Base-by-base conservation (phyloP, 495 filamentous ascomycete species). In the Choiromyces venosus region DNA sequence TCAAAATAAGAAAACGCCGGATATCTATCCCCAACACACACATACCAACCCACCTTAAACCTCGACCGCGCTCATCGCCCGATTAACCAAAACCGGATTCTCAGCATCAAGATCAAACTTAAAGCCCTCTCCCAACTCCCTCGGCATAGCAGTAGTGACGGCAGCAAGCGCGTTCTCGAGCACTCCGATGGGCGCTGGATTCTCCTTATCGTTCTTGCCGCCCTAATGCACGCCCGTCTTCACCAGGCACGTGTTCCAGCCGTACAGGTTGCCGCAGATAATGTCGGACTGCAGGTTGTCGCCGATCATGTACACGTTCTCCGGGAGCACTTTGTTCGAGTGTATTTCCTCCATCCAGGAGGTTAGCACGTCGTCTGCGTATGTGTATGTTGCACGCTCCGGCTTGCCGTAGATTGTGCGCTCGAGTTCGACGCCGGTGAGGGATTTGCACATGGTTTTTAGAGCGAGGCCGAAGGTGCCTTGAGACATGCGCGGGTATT, bases 321-420 rank as follows among this genome's bases (percentile, higher is more conserved):
- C 78, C 10, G 91, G 91, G 4, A 93, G 83, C 46, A 82, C 84
- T 83, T 90, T 87, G 81, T 92, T 89, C 82, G 88, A 88, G 83
- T 92, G 90, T 78, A 93, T 86, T 80, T 87, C 81, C 69, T 91
- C 89, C 90, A 92, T 92, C 91, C 90, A 93, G 67, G 86, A 85
- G 36, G 87, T 84, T 65, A 92, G 86, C 16, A 92, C 90, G 82
- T 92, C 90, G 71, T 93, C 91, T 69, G 91, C 91, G 83, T 91
- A 93, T 81, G 89, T 91, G 87, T 93, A 93, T 36, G 91, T 92
- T 35, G 91, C 91, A 68, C 87, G 82, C 83, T 93, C 91, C 52
- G 91, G 91, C 86, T 93, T 93, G 78, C 91, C 91, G 83, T 93
- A 93, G 71, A 93, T 89, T n/a, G 91, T 88, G 84, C 91, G 91